phyloP scores from a whole-genome alignment of 176 grass and related monocot genomes.

The Dendrocalamus sinicus region DNA sequence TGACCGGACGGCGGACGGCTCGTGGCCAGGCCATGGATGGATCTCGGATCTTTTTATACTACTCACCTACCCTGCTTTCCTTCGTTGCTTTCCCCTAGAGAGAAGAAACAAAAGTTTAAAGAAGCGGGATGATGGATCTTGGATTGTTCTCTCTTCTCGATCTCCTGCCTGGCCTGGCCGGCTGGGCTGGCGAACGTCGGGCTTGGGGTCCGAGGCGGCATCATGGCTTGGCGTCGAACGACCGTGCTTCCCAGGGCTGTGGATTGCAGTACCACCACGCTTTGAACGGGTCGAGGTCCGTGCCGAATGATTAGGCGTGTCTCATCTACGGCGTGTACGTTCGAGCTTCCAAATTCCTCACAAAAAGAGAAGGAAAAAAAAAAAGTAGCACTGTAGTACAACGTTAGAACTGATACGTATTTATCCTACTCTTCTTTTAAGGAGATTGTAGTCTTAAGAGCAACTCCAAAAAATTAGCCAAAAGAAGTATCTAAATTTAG shows the following conservation, averaged over 20 bases:
- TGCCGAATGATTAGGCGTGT: slow-evolving; percentile 40
- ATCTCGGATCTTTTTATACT: background rate
- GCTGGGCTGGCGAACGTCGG: background rate
- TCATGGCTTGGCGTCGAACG: slow-evolving; percentile 3
- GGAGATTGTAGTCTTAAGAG: no score
- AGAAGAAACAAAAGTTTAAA: slow-evolving; percentile 18
- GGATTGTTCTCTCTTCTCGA: slow-evolving; percentile 35
- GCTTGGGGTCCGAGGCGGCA: background rate
- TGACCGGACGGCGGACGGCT: background rate
- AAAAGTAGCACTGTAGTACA: background rate
- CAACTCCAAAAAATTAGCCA: no score
- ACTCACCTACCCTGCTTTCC: background rate
- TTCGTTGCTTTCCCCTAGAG: background rate
- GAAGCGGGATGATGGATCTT: slow-evolving; percentile 14
- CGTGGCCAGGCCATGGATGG: background rate
- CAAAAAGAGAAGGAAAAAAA: background rate
- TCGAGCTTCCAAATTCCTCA: background rate
- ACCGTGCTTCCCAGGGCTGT: background rate
- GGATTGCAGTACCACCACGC: background rate
- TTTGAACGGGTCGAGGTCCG: slow-evolving; percentile 4
- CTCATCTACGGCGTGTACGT: slow-evolving; percentile 20
- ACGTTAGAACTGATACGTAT: no score
- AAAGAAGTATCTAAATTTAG: no score
- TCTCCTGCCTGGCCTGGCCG: background rate
- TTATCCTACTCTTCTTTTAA: no score